Evolutionary conservation across 108 stramenopile genomes (phyloP).

Genomic region (Epithemia pelagica): DNA sequence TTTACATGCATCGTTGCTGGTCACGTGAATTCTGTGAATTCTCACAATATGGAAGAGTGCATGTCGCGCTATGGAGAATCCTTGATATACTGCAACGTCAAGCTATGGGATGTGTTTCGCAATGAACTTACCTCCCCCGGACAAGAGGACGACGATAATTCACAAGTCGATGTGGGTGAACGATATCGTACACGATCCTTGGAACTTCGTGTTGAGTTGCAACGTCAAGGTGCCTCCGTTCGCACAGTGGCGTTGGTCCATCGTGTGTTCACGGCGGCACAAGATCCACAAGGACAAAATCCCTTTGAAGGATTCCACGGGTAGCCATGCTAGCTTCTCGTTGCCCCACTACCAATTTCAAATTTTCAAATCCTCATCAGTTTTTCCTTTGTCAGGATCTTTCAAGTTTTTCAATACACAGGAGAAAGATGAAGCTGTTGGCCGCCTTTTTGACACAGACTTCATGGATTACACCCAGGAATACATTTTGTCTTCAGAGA

Average conservation of each 20-base stretch:
- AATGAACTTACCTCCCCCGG: background rate
- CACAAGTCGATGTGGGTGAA: background rate
- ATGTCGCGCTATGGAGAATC: conserved; percentile 37
- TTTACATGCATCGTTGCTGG: conserved; percentile 50
- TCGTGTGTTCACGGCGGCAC: conserved; percentile 4
- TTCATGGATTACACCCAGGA: too few species aligned
- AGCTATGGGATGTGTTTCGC: conserved; percentile 13
- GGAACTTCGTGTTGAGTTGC: conserved; percentile 1
- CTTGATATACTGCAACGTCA: conserved; percentile 39
- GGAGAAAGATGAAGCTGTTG: background rate
- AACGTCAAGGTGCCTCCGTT: conserved; percentile 15
- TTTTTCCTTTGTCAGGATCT: too few species aligned
- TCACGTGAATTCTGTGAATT: conserved; percentile 23
- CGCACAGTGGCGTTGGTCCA: conserved; percentile 13
- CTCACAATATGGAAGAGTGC: conserved; percentile 5
- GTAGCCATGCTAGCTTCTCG: too few species aligned
- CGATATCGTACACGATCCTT: background rate
- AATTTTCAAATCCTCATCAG: too few species aligned
- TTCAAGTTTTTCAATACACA: too few species aligned
- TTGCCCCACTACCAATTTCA: too few species aligned
- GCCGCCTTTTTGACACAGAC: too few species aligned
- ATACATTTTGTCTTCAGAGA: too few species aligned
- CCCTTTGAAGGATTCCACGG: too few species aligned
- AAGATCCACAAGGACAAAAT: conserved; percentile 4
- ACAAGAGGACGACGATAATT: background rate